Percentiles rank a stretch among this genome's conserved stretches.
phyloP scores from a whole-genome alignment of 257 asterid species.

The Marsdenia floribunda region DNA sequence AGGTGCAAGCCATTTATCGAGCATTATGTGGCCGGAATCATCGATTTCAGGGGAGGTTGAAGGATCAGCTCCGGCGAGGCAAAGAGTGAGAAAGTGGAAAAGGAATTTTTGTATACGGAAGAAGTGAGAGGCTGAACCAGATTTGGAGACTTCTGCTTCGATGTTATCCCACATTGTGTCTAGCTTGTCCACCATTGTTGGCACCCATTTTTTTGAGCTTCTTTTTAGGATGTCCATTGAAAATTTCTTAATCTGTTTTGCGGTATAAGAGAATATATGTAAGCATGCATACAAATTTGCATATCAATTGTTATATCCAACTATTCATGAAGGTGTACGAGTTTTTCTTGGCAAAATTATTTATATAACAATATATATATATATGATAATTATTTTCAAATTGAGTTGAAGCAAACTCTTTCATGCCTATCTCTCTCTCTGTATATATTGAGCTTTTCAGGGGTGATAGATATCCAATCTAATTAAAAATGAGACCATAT shows the following conservation, averaged over 20 bases:
- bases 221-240: conserved; percentile 51
- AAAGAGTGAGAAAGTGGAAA: conserved; percentile 61
- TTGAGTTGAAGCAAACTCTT: too few species aligned
- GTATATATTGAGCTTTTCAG: too few species aligned
- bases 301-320: too few species aligned
- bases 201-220: conserved; percentile 68
- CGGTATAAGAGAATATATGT: background rate
- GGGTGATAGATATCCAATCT: too few species aligned
- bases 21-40: conserved; percentile 41
- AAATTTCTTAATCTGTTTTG: conserved; percentile 54
- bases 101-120: conserved; percentile 57
- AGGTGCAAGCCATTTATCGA: conserved; percentile 67
- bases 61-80: conserved; percentile 58
- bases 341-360: too few species aligned
- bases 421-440: too few species aligned
- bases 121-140: conserved; percentile 28
- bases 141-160: conserved; percentile 46
- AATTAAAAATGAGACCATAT: too few species aligned
- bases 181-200: conserved; percentile 50
- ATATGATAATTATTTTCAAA: too few species aligned
- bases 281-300: background rate
- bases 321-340: too few species aligned
- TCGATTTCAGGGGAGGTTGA: conserved; percentile 48
- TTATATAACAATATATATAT: too few species aligned
- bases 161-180: conserved; percentile 47